Conservation (phyloP, 2,329 filamentous ascomycete genomes). For the Colletotrichum zoysiae region DNA sequence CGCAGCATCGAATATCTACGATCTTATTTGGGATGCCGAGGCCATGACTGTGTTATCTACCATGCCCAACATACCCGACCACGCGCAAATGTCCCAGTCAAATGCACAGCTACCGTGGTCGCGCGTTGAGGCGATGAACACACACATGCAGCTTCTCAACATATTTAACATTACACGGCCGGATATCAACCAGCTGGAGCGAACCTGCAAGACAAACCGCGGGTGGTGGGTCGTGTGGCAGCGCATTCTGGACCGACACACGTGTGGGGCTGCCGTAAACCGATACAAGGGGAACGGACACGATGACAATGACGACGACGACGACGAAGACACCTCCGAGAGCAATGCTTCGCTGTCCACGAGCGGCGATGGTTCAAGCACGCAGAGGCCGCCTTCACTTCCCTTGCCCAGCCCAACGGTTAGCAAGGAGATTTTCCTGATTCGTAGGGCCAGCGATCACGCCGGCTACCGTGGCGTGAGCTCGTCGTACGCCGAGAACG, state of each 20-base stretch:
- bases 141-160: constrained; percentile 73
- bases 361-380: constrained; percentile 22
- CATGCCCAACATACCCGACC: constrained; percentile 74
- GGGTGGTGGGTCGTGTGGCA: constrained; percentile 81
- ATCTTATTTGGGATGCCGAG: constrained; percentile 72
- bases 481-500: constrained; percentile 52
- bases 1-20: constrained; percentile 63
- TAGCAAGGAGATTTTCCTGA: constrained; percentile 72
- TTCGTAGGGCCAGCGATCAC: constrained; percentile 71
- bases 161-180: constrained; percentile 63
- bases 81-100: constrained; percentile 42
- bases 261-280: background rate
- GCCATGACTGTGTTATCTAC: constrained; percentile 71
- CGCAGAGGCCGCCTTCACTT: background rate
- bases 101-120: constrained; percentile 60
- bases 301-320: constrained; percentile 4
- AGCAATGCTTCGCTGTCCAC: constrained; percentile 18
- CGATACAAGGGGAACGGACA: constrained; percentile 7
- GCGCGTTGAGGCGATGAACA: constrained; percentile 72
- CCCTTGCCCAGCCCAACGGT: constrained; percentile 42
- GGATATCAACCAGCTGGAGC: constrained; percentile 63
- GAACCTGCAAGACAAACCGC: constrained; percentile 74
- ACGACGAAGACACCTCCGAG: constrained; percentile 15
- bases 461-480: constrained; percentile 53
- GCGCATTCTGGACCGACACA: constrained; percentile 59